Evolutionary conservation across 2,329 filamentous ascomycete species (phyloP).

Genomic region (Colletotrichum aenigma): DNA sequence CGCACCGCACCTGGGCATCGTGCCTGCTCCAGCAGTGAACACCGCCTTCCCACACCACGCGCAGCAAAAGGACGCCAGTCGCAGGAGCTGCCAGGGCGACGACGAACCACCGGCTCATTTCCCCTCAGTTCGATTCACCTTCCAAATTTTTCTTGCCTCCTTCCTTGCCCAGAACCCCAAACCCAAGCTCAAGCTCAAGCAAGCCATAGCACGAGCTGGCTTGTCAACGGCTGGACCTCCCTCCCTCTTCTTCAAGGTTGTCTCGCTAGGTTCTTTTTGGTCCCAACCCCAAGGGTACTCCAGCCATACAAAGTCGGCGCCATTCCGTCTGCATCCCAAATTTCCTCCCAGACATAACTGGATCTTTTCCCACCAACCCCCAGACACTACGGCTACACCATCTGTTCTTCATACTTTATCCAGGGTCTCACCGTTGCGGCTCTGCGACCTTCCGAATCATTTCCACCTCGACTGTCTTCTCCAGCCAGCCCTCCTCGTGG

Average conservation of each 20-base stretch:
- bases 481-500: neutral
- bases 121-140: neutral
- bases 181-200: neutral
- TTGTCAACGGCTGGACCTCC: neutral
- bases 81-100: neutral
- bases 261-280: neutral
- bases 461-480: neutral
- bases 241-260: neutral
- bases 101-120: neutral
- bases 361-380: neutral
- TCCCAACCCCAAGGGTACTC: neutral
- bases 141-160: neutral
- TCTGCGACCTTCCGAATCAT: neutral
- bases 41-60: slow-evolving; percentile 4
- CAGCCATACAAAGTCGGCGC: neutral
- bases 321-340: neutral
- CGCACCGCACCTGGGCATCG: slow-evolving; percentile 10
- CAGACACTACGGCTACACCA: slow-evolving; percentile 4
- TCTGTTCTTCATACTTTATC: neutral
- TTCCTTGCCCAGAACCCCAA: neutral
- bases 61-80: neutral
- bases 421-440: slow-evolving; percentile 9
- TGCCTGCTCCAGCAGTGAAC: neutral
- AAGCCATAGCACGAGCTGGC: neutral
- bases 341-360: neutral